Evolutionary conservation across 1,284 basidiomycete species (phyloP).

Genomic region (Sporisorium sorghi): DNA sequence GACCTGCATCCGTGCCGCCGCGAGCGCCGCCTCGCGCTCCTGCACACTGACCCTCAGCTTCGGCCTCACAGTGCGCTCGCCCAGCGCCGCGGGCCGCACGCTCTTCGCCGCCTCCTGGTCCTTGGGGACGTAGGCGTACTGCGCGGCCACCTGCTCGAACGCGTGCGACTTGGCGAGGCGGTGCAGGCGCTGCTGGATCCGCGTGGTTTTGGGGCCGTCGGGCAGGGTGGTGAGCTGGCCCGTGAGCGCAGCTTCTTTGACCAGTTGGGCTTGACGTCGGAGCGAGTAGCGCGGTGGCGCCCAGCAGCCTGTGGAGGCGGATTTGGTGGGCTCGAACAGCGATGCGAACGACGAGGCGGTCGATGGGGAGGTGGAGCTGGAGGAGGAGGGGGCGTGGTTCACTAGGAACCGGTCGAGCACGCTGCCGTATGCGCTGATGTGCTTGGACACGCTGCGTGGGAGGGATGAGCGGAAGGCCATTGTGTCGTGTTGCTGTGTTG

Average conservation of each 20-base stretch:
- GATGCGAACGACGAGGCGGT: constrained; percentile 6
- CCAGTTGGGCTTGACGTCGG: constrained; percentile 54
- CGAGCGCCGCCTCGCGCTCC: constrained; percentile 28
- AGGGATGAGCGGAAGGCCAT: constrained; percentile 33
- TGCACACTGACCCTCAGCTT: constrained; percentile 8
- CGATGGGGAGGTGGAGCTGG: neutral
- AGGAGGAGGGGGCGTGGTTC: constrained; percentile 1
- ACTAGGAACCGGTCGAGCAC: constrained; percentile 39
- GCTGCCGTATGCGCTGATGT: constrained; percentile 28
- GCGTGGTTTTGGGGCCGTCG: constrained; percentile 29
- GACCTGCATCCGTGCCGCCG: constrained; percentile 23
- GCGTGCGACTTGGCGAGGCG: constrained; percentile 27
- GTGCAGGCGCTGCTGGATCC: constrained; percentile 22
- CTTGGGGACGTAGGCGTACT: no score
- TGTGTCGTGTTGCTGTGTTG: neutral
- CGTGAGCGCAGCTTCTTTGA: constrained; percentile 32
- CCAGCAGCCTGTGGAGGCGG: constrained; percentile 47
- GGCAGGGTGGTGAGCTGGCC: constrained; percentile 27
- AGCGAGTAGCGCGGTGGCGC: constrained; percentile 47
- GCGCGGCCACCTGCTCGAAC: constrained; percentile 18
- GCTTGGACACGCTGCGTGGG: constrained; percentile 17
- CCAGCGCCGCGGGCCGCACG: constrained; percentile 3
- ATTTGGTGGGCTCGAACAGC: constrained; percentile 31
- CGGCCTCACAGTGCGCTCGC: constrained; percentile 18
- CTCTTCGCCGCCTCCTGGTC: no score